A percentile compares a stretch with the other conserved stretches of the same genome.
phyloP scores from a whole-genome alignment of 2,329 filamentous ascomycete genomes.

The Aureobasidium pullulans region DNA sequence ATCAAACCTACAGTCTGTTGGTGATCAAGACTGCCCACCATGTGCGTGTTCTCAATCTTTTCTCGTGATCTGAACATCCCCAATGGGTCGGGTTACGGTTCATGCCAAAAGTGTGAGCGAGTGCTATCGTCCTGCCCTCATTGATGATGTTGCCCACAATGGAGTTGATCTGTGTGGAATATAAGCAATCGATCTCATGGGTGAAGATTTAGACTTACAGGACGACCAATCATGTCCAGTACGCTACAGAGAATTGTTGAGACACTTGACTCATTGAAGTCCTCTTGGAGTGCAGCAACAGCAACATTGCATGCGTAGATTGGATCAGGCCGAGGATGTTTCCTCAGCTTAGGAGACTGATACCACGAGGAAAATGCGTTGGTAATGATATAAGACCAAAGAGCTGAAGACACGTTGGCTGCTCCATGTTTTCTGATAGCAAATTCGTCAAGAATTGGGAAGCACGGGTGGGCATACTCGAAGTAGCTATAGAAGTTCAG shows the following conservation, averaged over 20 bases:
- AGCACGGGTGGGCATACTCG: constrained; percentile 28
- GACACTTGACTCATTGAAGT: constrained; percentile 35
- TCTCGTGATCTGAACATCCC: constrained; percentile 45
- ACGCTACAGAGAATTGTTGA: constrained; percentile 33
- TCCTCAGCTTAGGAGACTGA: neutral
- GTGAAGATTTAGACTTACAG: constrained; percentile 20
- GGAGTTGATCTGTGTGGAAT: neutral
- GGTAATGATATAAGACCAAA: constrained; percentile 4
- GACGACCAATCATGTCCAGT: constrained; percentile 35
- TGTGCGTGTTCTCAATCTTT: constrained; percentile 43
- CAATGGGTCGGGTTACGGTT: constrained; percentile 49
- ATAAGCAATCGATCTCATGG: too few species aligned
- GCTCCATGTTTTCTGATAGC: constrained; percentile 6
- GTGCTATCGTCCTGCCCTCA: constrained; percentile 45
- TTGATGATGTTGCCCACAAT: constrained; percentile 45
- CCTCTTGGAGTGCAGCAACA: constrained; percentile 35
- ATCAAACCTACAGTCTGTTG: constrained; percentile 26
- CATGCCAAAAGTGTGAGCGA: constrained; percentile 49
- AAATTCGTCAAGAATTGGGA: constrained; percentile 33
- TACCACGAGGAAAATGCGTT: constrained; percentile 3
- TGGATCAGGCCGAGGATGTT: constrained; percentile 26
- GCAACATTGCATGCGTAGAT: constrained; percentile 37
- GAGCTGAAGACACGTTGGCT: neutral
- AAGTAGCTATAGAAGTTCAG: constrained; percentile 31
- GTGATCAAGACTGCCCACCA: constrained; percentile 54